Evolutionary conservation across 495 filamentous ascomycete genomes (phyloP), one percentile per base, ranked within the genome.

Genomic region (Apodospora peruviana): DNA sequence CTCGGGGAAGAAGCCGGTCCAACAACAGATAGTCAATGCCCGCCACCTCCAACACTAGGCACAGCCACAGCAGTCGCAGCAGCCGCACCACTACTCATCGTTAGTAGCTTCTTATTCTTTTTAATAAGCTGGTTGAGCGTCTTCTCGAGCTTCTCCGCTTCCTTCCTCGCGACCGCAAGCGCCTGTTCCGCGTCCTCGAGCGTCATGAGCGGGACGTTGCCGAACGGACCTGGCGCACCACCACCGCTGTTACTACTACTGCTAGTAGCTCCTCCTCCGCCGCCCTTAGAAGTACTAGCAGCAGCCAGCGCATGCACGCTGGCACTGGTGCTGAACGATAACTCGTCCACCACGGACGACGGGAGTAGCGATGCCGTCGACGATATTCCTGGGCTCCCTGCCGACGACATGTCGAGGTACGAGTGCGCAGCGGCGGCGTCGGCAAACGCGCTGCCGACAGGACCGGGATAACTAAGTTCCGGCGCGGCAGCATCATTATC

Each of bases 141-240:
- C 73, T 86, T 88, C 64, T 88, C 86, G 8, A 87, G 59, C 47
- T 61, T 74, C 45, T 90, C 86, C 27, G 80, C 75, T 57, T 88
- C 84, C 70, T 82, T 86, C 52, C 74, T 74, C n/a, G 78, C 73
- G 10, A 61, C 56, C 16, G 69, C 48, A 55, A 85, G 68, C 25
- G 73, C 78, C 46, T 65, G 67, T 65, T 88, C 84, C 4, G 79
- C 76, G 23, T 86, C 84, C 43, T 82, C 75, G 5, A 85, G 66
- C 23, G 64, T 74, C 61, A 82, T 70, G 11, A 78, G 57, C 9
- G 69, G 69, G 32, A 74, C 68, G 35, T 65, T 77, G 16, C 69
- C 72, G 16, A 78, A 69, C 8, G 73, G 52, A 10, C 51, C 45
- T 2, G 55, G 48, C 11, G 57, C 37, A 11, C 47, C 44, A 9